These are phyloP conservation scores for Coniochaeta hoffmannii DNA, from an alignment of 2,329 filamentous ascomycete species.

Conservation along the genomic window DNA sequence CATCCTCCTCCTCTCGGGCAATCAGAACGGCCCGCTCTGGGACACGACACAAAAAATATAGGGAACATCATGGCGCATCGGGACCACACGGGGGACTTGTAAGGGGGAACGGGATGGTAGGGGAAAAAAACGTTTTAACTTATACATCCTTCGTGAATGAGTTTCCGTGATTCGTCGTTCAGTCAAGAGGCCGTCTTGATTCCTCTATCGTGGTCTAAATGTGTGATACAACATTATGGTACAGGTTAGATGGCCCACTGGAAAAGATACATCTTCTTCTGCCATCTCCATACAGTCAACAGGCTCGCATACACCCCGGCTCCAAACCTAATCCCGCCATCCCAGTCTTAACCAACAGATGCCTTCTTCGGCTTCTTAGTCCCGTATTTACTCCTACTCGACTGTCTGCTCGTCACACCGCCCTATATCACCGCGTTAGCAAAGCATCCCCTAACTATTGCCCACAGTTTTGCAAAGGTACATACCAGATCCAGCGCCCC, in stretches of 20 bases:
- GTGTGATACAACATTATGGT: background rate
- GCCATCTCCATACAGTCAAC: background rate
- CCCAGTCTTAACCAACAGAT: constrained; percentile 32
- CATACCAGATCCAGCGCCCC: constrained; percentile 88
- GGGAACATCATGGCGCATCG: constrained; percentile 1
- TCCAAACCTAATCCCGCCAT: background rate
- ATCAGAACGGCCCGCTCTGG: background rate
- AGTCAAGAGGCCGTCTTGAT: background rate
- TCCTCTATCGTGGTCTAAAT: background rate
- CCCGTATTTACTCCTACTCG: constrained; percentile 90
- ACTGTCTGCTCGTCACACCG: constrained; percentile 78
- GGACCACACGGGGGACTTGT: background rate
- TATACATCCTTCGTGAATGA: constrained; percentile 4
- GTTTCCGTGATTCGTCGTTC: background rate
- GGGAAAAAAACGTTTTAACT: background rate
- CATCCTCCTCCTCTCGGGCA: background rate
- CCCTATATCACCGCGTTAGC: constrained; percentile 48
- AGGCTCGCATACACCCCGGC: background rate
- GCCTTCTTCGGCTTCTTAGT: constrained; percentile 97
- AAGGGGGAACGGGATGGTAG: background rate
- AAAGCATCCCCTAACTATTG: background rate
- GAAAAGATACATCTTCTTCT: background rate
- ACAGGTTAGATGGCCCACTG: constrained; percentile 7
- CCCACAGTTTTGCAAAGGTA: constrained; percentile 14
- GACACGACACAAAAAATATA: background rate